Percentiles rank a stretch among this genome's conserved stretches.
Evolutionary conservation across 2,329 filamentous ascomycete species (phyloP).

Genomic region (Ophiostoma sp.): DNA sequence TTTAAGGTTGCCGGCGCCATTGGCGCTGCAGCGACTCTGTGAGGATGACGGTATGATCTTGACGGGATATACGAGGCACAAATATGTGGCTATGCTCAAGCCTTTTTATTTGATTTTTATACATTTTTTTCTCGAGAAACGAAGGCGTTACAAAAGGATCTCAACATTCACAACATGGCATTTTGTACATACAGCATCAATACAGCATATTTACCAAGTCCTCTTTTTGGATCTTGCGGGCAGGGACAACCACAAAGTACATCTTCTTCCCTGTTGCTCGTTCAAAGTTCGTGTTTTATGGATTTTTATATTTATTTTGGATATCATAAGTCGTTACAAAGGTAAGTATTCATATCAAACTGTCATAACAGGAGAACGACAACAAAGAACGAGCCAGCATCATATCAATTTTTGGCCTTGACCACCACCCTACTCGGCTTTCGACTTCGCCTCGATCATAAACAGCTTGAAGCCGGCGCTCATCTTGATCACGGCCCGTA

Average conservation of each 20-base stretch:
- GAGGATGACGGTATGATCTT: no score
- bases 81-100: no score
- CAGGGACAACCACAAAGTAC: background rate
- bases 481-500: slow-evolving; percentile 43
- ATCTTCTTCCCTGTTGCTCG: background rate
- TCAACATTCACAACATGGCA: background rate
- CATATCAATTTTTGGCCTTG: background rate
- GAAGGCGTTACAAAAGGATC: background rate
- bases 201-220: background rate
- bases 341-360: background rate
- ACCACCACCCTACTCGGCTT: background rate
- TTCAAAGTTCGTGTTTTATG: background rate
- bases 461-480: slow-evolving; percentile 43
- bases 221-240: background rate
- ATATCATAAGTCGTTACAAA: background rate
- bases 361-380: background rate
- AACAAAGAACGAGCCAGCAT: background rate
- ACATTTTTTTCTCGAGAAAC: background rate
- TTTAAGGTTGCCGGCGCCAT: slow-evolving; percentile 65
- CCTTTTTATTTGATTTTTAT: background rate
- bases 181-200: slow-evolving; percentile 14
- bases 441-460: slow-evolving; percentile 26
- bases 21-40: slow-evolving; percentile 60
- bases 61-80: no score
- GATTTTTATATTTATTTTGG: slow-evolving; percentile 3